Conservation (phyloP, 768 basidiomycete genomes). For the Saitozyma sp. region DNA sequence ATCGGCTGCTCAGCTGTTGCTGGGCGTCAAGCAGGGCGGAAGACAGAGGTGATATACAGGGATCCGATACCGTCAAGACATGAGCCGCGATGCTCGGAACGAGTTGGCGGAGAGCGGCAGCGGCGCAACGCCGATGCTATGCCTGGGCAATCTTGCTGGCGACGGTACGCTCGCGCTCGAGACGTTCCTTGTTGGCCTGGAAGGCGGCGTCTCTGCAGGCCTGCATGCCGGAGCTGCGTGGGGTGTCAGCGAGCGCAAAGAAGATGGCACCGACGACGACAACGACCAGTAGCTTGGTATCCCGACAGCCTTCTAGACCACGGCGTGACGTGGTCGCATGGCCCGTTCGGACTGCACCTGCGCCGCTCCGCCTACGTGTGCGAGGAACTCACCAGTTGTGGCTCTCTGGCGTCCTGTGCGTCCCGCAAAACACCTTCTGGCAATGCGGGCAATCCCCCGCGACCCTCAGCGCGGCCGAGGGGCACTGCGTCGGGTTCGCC, state of each 20-base stretch:
- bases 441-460: constrained; percentile 51
- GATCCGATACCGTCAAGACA: no score
- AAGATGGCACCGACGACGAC: no score
- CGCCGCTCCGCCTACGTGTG: neutral
- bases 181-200: constrained; percentile 50
- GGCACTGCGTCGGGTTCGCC: constrained; percentile 47
- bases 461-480: constrained; percentile 44
- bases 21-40: no score
- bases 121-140: constrained; percentile 12
- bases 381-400: constrained; percentile 49
- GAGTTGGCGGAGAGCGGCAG: no score
- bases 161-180: constrained; percentile 47
- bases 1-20: no score
- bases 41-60: no score
- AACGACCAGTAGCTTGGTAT: no score
- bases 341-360: neutral
- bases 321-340: no score
- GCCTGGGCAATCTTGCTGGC: constrained; percentile 51
- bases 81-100: no score
- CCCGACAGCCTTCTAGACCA: no score
- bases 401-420: constrained; percentile 48
- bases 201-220: constrained; percentile 50
- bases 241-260: constrained; percentile 9
- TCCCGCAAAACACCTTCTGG: constrained; percentile 42
- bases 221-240: constrained; percentile 45